Evolutionary conservation across 2,329 filamentous ascomycete species (phyloP), one percentile per base, ranked within the genome.

Genomic region (Epichloe glyceriae): DNA sequence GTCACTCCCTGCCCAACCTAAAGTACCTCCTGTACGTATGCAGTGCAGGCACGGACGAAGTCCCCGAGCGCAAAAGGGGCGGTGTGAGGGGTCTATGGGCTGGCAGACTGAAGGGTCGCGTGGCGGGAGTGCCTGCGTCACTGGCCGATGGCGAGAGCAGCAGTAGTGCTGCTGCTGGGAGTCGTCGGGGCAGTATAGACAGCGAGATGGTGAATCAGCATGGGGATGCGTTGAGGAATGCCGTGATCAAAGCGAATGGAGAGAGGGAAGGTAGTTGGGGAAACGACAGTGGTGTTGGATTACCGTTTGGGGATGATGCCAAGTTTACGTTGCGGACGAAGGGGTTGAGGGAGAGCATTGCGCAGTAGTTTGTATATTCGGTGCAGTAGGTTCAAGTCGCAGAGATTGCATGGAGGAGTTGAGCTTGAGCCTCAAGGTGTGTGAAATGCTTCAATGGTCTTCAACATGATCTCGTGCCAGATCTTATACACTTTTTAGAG

Each of bases 1-100:
- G 93, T 4, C 88, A 97, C 58, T 95, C 91, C 0, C 70, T 97
- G 6, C 89, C 91, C 2, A 98, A 98, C 62, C 72, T 98, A 10
- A 95, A 95, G 64, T 96, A 95, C 59, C 71, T 97, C 15, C 72
- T 97, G 2, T 95, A 94, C 59, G 84, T 97, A 2, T 85, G 89
- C 57, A 93, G 87, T 34, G 88, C 89, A 0, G 89, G 89, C 0
- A 83, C 64, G 1, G 76, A 78, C 30, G 76, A 83, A 51, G 65
- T 83, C 2, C 80, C 80, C 0, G 76, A 78, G 59, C 70, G 80
- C 39, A 83, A 81, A 55, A 72, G 72, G 40, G 80, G 80, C 12
- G 80, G 80, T 10, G 74, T 84, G 0, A 67, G 79, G 30, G 80
- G 80, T 0, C 62, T 84, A 2, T 76, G 78, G 69, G 70, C 70